These are phyloP conservation scores for Capronia coronata DNA, from an alignment of 2,329 filamentous ascomycete genomes.

Conservation along the genomic window DNA sequence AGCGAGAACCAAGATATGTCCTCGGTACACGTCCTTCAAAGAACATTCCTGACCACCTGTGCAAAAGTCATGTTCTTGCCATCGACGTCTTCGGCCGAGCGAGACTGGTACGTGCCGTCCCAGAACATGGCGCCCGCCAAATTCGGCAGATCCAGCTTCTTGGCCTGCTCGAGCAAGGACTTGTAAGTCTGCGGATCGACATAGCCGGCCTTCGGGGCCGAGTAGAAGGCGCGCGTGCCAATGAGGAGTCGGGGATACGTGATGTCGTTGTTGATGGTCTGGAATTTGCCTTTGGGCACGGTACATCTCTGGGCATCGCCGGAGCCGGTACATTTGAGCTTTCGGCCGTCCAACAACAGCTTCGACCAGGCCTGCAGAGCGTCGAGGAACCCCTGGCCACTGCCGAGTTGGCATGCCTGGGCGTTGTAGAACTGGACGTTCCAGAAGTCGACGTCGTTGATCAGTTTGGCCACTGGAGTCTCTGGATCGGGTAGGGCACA, in stretches of 20 bases:
- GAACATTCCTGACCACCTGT: conserved; percentile 2
- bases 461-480: conserved; percentile 5
- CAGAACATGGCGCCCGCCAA: conserved; percentile 13
- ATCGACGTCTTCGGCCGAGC: neutral
- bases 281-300: conserved; percentile 1
- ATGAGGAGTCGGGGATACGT: conserved; percentile 8
- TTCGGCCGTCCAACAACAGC: neutral
- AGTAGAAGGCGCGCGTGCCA: neutral
- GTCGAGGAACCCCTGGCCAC: neutral
- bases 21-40: too few species aligned
- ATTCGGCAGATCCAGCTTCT: conserved; percentile 10
- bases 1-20: too few species aligned
- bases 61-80: conserved; percentile 5
- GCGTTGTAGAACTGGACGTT: conserved; percentile 20
- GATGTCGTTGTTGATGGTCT: neutral
- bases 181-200: neutral
- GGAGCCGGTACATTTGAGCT: neutral
- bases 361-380: conserved; percentile 4
- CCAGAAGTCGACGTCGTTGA: conserved; percentile 9
- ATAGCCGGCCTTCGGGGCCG: neutral
- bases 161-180: conserved; percentile 3
- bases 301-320: neutral
- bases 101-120: conserved; percentile 7
- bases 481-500: conserved; percentile 42
- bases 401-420: conserved; percentile 7